Conservation (phyloP, 805 yeast genomes). For the Kregervanrija fluxuum region DNA sequence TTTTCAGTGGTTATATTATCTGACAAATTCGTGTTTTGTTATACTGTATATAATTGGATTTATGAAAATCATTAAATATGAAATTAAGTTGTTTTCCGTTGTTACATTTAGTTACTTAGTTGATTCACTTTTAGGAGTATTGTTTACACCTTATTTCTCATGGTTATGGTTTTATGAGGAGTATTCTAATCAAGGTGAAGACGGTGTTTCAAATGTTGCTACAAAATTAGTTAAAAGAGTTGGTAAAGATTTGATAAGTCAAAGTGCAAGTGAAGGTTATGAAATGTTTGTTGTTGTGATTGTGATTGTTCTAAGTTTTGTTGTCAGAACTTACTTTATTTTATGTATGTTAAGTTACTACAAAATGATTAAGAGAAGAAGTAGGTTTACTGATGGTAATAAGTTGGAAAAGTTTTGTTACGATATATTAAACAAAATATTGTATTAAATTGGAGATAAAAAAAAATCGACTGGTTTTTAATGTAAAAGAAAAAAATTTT, state of each 20-base stretch:
- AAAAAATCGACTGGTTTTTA: no score
- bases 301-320: conserved; percentile 40
- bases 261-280: conserved; percentile 55
- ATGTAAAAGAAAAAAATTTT: no score
- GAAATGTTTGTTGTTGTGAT: conserved; percentile 53
- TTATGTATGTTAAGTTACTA: conserved; percentile 37
- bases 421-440: no score
- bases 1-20: conserved; percentile 76
- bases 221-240: conserved; percentile 11
- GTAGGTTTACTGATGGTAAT: no score
- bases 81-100: conserved; percentile 53
- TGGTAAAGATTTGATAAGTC: conserved; percentile 30
- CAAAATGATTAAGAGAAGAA: background rate
- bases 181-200: conserved; percentile 5
- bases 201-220: conserved; percentile 6
- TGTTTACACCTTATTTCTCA: conserved; percentile 70
- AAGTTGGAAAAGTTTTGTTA: no score
- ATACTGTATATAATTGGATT: conserved; percentile 61
- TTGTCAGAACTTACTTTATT: conserved; percentile 52
- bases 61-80: conserved; percentile 42
- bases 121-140: conserved; percentile 60
- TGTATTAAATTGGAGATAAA: no score
- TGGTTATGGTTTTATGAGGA: conserved; percentile 56
- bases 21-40: conserved; percentile 53
- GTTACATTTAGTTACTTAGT: conserved; percentile 54